Evolutionary conservation across 2,329 filamentous ascomycete genomes (phyloP), one percentile per base, ranked within the genome.

Genomic region (Cytospora leucostoma): DNA sequence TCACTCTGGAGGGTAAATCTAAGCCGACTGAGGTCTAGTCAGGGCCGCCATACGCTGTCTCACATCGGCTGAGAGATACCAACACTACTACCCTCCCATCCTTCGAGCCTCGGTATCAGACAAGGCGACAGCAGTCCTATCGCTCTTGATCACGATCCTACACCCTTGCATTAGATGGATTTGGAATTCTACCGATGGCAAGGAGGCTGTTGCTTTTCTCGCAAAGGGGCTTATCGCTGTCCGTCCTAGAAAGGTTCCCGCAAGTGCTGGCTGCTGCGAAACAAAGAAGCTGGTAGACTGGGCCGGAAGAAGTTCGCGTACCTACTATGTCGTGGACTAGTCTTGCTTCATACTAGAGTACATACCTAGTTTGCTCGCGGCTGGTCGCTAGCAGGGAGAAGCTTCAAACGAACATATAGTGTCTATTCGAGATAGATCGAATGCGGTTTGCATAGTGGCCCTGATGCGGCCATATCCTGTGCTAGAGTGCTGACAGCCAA

Each of bases 111-210:
- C 44, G n/a, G 17, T 47, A 12, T 10, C n/a, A 21, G 3, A 21
- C 7, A 47, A 47, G 44, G 44, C 44, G 44, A 47, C 44, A 47
- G 44, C n/a, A 47, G 44, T 47, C 44, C 44, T 47, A 47, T 47
- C 44, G 44, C 44, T 17, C 5, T 47, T 47, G 44, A 21, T 10
- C 44, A 19, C n/a, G n/a, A 11, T 47, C 8, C 12, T 47, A n/a
- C 44, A 19, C 44, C 44, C 44, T 47, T 13, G 44, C 44, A 21
- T n/a, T 12, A 2, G n/a, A 47, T 21, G 44, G n/a, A 19, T 6
- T 6, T 12, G 7, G 21, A 17, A 4, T 27, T 27, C 27, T 27
- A 27, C 27, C 2, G 40, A 44, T 6, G 15, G 11, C 38, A n/a
- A 7, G 38, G 38, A 44, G 38, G 38, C 38, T 47, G 19, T 15